A percentile compares a stretch with the other conserved stretches of the same genome.
Conservation (phyloP, 768 basidiomycete genomes). For the Trametes cingulata region DNA sequence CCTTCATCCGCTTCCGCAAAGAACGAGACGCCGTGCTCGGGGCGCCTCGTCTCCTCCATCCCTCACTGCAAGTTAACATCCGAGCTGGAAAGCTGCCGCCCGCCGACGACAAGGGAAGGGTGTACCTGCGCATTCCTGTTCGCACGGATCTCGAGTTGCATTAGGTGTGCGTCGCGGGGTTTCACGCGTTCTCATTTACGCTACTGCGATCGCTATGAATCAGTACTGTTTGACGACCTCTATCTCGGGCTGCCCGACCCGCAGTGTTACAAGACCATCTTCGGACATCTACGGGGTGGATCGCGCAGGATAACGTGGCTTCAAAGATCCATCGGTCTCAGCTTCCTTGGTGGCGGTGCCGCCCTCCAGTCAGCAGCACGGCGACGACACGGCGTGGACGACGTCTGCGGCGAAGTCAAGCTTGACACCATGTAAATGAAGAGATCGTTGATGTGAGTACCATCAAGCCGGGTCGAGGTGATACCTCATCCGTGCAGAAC, state of each 20-base stretch:
- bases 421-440: neutral
- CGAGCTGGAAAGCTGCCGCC: constrained; percentile 37
- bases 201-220: neutral
- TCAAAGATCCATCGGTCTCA: neutral
- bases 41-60: constrained; percentile 38
- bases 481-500: neutral
- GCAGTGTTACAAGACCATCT: constrained; percentile 2
- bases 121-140: constrained; percentile 31
- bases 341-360: constrained; percentile 6
- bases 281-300: neutral
- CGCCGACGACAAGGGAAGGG: constrained; percentile 27
- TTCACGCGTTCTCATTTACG: neutral
- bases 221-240: neutral
- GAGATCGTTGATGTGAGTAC: neutral
- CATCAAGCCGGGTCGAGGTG: neutral
- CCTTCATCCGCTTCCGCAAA: constrained; percentile 35
- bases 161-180: neutral
- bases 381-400: neutral
- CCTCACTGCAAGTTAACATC: constrained; percentile 40
- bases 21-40: constrained; percentile 36
- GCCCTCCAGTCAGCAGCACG: constrained; percentile 5
- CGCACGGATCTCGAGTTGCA: constrained; percentile 13
- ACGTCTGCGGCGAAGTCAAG: neutral
- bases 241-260: neutral
- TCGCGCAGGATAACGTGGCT: neutral